Base-by-base conservation (phyloP, 2,329 filamentous ascomycete species). In the Penicillium sp. region DNA sequence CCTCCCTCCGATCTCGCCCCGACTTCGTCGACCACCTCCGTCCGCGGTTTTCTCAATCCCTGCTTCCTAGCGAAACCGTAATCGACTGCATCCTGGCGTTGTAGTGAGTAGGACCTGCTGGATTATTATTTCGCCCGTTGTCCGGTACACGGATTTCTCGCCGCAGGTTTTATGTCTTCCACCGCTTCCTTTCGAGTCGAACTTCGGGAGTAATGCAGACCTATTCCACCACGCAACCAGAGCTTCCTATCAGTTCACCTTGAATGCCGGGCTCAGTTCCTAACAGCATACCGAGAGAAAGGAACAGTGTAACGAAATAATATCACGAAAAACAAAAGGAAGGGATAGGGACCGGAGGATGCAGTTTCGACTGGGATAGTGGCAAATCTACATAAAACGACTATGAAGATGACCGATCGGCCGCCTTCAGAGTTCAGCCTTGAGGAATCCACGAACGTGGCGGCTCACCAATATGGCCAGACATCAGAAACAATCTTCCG, bases 351-450 rank as follows among this genome's bases (percentile, higher is more conserved):
- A 66, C 55, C 66, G 60, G 66, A 76, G 67, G 66, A 76, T 75
- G 74, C 69, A 67, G 63, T 67, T 66, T 69, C 62, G 70, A 66
- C 53, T 50, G 62, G 54, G 63, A 67, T 60, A 66, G 68, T 67
- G 66, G 66, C 66, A 66, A 64, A 65, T 63, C 60, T 62, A 46
- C 62, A 51, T 61, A 68, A 67, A 64, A 63, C 55, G 66, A 64
- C 64, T 52, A 70, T 73, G 71, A 75, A 71, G 64, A 75, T 76
- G 72, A 70, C 71, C 54, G 74, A 76, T 63, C 67, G 66, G 56
- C 66, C 67, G 56, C 65, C 71, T 58, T 72, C 71, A 57, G 68
- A 69, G 62, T 65, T 69, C 66, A 71, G 73, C 60, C 65, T 73
- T 60, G 74, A 75, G 64, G 72, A 76, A 62, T 55, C 69, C 54